phyloP scores from a whole-genome alignment of 495 filamentous ascomycete genomes.

The Aspergillus ostianus region DNA sequence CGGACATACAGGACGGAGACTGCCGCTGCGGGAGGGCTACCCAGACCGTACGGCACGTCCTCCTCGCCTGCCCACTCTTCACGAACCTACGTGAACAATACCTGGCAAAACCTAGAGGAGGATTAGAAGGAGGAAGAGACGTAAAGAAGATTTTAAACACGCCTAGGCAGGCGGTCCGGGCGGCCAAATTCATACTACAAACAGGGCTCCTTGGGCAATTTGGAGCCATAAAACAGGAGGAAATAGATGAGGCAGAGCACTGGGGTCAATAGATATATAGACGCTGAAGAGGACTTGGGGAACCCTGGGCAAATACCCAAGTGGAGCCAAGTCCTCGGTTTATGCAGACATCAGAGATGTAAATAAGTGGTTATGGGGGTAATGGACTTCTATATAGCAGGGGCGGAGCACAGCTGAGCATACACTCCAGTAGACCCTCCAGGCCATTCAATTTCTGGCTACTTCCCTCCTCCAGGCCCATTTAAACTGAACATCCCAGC shows the following conservation, averaged over 20 bases:
- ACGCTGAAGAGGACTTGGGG: slow-evolving; percentile 1
- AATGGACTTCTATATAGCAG: too few species aligned
- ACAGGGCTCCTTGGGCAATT: slow-evolving; percentile 11
- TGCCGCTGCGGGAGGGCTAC: slow-evolving; percentile 4
- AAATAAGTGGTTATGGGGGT: too few species aligned
- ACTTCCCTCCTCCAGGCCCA: too few species aligned
- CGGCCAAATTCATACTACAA: slow-evolving; percentile 10
- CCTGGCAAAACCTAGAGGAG: slow-evolving; percentile 5
- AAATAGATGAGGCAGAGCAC: slow-evolving; percentile 7
- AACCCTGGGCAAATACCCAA: slow-evolving; percentile 6
- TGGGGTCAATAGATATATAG: slow-evolving; percentile 9
- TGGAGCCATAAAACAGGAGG: neutral
- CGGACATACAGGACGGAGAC: too few species aligned
- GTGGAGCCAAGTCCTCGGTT: slow-evolving; percentile 4
- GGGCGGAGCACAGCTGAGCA: too few species aligned
- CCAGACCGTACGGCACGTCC: slow-evolving; percentile 6
- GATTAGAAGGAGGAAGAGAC: slow-evolving; percentile 9
- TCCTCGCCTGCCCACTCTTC: slow-evolving; percentile 8
- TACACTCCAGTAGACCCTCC: too few species aligned
- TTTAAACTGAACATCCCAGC: too few species aligned
- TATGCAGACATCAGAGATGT: slow-evolving; percentile 3
- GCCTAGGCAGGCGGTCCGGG: slow-evolving; percentile 5
- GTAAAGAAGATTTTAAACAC: slow-evolving; percentile 4
- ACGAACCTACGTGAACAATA: slow-evolving; percentile 5
- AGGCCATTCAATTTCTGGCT: too few species aligned